Conservation (phyloP, 306 rosid genomes). For the Senna tora region DNA sequence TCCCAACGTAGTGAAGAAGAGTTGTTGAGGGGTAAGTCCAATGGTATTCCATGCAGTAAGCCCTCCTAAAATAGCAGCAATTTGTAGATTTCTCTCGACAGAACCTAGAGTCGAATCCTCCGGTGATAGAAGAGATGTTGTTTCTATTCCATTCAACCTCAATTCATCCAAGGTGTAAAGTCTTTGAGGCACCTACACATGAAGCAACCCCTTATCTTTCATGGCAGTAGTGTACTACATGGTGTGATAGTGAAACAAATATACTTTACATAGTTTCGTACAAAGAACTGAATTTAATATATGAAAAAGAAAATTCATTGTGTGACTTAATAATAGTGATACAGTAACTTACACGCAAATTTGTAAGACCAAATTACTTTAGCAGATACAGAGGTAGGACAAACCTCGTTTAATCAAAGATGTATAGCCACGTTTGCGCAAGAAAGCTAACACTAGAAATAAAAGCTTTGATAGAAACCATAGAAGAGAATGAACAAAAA, state of each 20-base stretch:
- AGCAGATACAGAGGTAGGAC: neutral
- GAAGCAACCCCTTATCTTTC: conserved; percentile 20
- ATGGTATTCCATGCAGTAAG: conserved; percentile 69
- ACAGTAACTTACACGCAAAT: neutral
- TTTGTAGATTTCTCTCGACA: conserved; percentile 74
- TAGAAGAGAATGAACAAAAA: too few species aligned
- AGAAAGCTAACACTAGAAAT: too few species aligned
- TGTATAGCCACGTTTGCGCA: neutral
- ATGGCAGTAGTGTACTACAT: neutral
- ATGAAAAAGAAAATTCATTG: neutral
- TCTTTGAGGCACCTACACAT: conserved; percentile 83
- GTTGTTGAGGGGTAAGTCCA: conserved; percentile 57
- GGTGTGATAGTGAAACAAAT: neutral
- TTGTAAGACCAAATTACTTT: neutral
- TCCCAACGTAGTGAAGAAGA: conserved; percentile 65
- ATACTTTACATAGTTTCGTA: neutral
- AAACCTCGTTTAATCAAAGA: neutral
- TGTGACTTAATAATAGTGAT: neutral
- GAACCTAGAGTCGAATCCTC: conserved; percentile 87
- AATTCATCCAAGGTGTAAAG: conserved; percentile 92
- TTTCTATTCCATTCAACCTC: conserved; percentile 83
- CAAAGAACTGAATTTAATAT: neutral
- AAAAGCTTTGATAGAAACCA: neutral
- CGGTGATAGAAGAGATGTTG: conserved; percentile 78
- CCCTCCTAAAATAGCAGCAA: conserved; percentile 65